Evolutionary conservation across 345 rosid species (phyloP).

Genomic region (Noccaea bulbosa): DNA sequence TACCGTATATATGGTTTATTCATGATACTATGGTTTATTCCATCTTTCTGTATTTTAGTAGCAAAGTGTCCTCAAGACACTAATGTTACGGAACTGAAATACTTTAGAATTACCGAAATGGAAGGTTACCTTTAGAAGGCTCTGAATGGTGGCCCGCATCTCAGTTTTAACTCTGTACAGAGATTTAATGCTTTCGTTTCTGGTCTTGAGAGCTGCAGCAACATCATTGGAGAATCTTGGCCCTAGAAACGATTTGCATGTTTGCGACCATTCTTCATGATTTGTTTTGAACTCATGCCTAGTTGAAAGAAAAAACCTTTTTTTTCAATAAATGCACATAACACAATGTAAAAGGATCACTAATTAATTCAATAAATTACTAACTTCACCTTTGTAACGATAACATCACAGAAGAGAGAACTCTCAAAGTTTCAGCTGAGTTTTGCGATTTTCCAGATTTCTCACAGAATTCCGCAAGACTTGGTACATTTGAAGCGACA

Average conservation of each 20-base stretch:
- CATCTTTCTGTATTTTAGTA: slow-evolving; percentile 1
- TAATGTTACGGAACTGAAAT: background rate
- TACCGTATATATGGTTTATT: slow-evolving; percentile 18
- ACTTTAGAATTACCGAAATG: background rate
- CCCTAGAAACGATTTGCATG: slow-evolving; percentile 76
- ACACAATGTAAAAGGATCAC: background rate
- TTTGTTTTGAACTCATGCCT: slow-evolving; percentile 87
- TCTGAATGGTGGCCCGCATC: slow-evolving; percentile 72
- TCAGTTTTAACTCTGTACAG: slow-evolving; percentile 76
- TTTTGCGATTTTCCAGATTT: slow-evolving; percentile 54
- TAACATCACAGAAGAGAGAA: slow-evolving; percentile 79
- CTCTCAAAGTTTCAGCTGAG: slow-evolving; percentile 59
- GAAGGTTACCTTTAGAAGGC: slow-evolving; percentile 70
- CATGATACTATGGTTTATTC: too few relatives aligned
- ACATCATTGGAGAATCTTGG: slow-evolving; percentile 59
- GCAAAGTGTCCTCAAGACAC: too few relatives aligned
- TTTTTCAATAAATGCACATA: background rate
- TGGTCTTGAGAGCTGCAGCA: slow-evolving; percentile 58
- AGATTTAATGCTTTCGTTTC: slow-evolving; percentile 56
- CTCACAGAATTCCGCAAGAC: slow-evolving; percentile 62
- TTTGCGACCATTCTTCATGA: slow-evolving; percentile 83
- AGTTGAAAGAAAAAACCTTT: slow-evolving; percentile 31
- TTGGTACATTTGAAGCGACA: slow-evolving; percentile 70
- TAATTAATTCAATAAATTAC: too few relatives aligned
- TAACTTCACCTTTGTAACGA: slow-evolving; percentile 65